These are phyloP conservation scores for Mycena vulgaris DNA, from an alignment of 768 basidiomycete genomes.

Conservation along the genomic window DNA sequence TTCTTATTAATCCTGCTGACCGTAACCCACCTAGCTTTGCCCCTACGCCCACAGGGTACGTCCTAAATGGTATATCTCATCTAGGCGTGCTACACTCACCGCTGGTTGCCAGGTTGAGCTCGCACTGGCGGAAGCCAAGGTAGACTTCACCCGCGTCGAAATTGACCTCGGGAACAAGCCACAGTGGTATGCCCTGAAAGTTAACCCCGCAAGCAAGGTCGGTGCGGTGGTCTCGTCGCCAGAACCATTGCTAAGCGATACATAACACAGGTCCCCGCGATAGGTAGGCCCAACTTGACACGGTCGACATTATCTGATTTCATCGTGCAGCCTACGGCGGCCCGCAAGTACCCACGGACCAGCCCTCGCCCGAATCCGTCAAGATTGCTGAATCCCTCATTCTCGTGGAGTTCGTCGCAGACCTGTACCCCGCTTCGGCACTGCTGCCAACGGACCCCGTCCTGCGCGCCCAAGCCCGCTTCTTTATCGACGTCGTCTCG, in stretches of 20 bases:
- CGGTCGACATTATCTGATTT: no score
- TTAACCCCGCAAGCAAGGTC: conserved; percentile 80
- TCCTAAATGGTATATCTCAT: no score
- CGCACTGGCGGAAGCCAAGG: conserved; percentile 71
- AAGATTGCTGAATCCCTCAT: no score
- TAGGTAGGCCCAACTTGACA: not conserved
- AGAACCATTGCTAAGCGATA: no score
- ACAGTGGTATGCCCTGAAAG: conserved; percentile 75
- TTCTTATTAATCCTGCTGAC: no score
- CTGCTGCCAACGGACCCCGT: conserved; percentile 71
- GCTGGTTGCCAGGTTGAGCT: conserved; percentile 62
- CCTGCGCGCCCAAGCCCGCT: conserved; percentile 69
- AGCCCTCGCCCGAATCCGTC: no score
- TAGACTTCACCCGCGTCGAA: no score
- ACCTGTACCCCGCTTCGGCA: no score
- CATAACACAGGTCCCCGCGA: conserved; percentile 8
- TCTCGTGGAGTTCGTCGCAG: no score
- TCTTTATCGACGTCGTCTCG: conserved; percentile 72
- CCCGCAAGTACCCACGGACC: conserved; percentile 65
- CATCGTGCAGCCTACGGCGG: conserved; percentile 69
- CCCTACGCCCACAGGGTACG: no score
- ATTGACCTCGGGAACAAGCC: conserved; percentile 78
- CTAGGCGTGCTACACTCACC: no score
- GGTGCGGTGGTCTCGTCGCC: not conserved
- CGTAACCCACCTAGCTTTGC: no score